Conservation (phyloP, 2,329 filamentous ascomycete genomes). For the Calonectria pauciramosa region DNA sequence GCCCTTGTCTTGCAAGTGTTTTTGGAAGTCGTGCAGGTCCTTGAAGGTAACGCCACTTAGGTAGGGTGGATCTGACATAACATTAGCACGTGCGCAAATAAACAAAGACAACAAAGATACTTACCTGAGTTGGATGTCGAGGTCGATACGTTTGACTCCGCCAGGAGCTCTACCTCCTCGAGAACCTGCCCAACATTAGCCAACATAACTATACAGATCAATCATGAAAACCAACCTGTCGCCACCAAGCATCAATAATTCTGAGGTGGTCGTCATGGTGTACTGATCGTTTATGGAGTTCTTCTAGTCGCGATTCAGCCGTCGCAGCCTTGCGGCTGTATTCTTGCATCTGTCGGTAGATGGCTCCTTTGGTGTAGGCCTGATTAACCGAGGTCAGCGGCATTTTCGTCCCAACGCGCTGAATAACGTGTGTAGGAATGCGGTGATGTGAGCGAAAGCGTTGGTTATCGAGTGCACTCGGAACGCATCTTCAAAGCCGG, state of each 20-base stretch:
- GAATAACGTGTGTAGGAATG: conserved; percentile 38
- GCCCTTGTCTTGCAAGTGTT: conserved; percentile 82
- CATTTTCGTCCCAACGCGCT: conserved; percentile 34
- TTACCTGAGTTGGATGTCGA: conserved; percentile 45
- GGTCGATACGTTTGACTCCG: conserved; percentile 59
- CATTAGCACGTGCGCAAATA: conserved; percentile 33
- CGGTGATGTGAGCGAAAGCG: conserved; percentile 37
- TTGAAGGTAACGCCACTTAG: conserved; percentile 73
- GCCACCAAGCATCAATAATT: conserved; percentile 92
- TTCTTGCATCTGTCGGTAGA: conserved; percentile 97
- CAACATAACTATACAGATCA: background rate
- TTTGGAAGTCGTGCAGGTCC: conserved; percentile 80
- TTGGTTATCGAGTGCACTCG: conserved; percentile 37
- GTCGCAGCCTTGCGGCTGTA: conserved; percentile 92
- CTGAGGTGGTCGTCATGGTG: conserved; percentile 95
- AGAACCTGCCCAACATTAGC: conserved; percentile 62
- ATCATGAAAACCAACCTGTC: conserved; percentile 75
- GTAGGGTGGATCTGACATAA: conserved; percentile 65
- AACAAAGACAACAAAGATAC: conserved; percentile 1
- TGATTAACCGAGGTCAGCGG: conserved; percentile 47
- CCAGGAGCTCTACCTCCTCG: conserved; percentile 74
- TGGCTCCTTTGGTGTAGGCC: conserved; percentile 83
- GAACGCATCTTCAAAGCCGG: conserved; percentile 44
- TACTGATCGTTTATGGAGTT: conserved; percentile 81
- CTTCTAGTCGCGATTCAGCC: conserved; percentile 84